Evolutionary conservation across 192 early-diverging fungal species (phyloP), one percentile per base, ranked within the genome.

Genomic region (Coemansia umbellata): DNA sequence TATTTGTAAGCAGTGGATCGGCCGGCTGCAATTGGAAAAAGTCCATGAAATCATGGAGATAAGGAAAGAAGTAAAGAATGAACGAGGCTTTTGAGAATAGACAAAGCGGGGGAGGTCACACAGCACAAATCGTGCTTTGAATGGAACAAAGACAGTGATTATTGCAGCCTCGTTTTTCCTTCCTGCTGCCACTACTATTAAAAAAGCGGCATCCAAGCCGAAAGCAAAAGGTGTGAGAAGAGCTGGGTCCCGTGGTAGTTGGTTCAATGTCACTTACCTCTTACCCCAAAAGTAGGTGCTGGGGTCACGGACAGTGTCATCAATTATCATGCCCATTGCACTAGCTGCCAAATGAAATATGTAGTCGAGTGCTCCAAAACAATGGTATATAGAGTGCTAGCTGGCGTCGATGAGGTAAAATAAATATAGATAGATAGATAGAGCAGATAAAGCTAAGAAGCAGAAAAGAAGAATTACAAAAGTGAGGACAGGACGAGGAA

Each of bases 231-330:
- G 33, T 14, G n/a, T 35, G 33, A 35, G 33, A 2, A 13, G 33
- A 50, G 49, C 15, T 32, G 31, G 33, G 14, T 35, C 8, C 31
- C 14, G 49, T 50, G 21, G 27, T 13, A 31, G 13, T 3, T 17
- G 30, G 21, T 14, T 5, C n/a, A 21, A 9, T 17, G 28, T 24
- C 28, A 31, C 60, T 55, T 77, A 77, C 74, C 74, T 60, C 45
- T 70, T 48, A 37, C 74, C 74, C 74, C 74, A 77, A 33, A 57
- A 77, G 62, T 77, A 70, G 31, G 60, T 31, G 1, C 49, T 55
- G 27, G 53, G 57, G 37, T 66, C 65, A 15, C 54, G 55, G 24
- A 53, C 74, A 6, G 53, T 53, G 26, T 77, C 74, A 13, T 37
- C 27, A 9, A 65, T 61, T 40, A 77, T 70, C 66, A 77, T 70